Base-by-base conservation (phyloP, 1,284 basidiomycete species). In the Afroboletus lepidellus region DNA sequence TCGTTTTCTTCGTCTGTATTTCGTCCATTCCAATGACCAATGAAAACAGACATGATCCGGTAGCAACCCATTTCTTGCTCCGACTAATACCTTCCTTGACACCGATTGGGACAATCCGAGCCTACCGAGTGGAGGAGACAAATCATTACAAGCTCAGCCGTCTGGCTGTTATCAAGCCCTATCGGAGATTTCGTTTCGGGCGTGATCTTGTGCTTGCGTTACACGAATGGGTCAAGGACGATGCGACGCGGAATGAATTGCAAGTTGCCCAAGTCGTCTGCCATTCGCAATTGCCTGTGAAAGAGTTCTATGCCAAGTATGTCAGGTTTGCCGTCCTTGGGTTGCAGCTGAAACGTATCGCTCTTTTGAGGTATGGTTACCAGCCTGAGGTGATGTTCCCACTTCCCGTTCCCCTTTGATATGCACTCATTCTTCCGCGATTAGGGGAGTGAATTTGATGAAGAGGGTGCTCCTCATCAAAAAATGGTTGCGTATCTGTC, bases 401-500 rank as follows among this genome's bases (percentile, higher is more conserved):
- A 24, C 57, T 49, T 47, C 36, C 8, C 21, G 15, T 23, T 21
- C 12, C 5, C 33, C n/a, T 9, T 62, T 51, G 55, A 59, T 54
- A 43, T 55, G 36, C 39, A 34, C 50, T 57, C 54, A 61, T 54
- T 53, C 46, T 58, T 53, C 52, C 52, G 50, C 50, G 51, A 48
- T 48, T 63, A 90, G 86, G 89, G 87, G 53, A 76, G 78, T 34
- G 78, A 84, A 64, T 90, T 89, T 69, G 85, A 90, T 66, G 88
- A 90, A 69, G 88, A 90, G 54, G 88, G 87, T 39, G 85, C 78
- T 60, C 87, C 85, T 52, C 88, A 90, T 77, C 87, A 89, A 66
- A 82, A 80, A 69, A 88, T 90, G 87, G 76, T 83, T 56, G 69
- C 77, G 56, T 74, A 70, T 56, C 65, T 87, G 61, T 75, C 77